Evolutionary conservation across 1,284 basidiomycete genomes (phyloP).

Genomic region (Moesziomyces parantarcticus): DNA sequence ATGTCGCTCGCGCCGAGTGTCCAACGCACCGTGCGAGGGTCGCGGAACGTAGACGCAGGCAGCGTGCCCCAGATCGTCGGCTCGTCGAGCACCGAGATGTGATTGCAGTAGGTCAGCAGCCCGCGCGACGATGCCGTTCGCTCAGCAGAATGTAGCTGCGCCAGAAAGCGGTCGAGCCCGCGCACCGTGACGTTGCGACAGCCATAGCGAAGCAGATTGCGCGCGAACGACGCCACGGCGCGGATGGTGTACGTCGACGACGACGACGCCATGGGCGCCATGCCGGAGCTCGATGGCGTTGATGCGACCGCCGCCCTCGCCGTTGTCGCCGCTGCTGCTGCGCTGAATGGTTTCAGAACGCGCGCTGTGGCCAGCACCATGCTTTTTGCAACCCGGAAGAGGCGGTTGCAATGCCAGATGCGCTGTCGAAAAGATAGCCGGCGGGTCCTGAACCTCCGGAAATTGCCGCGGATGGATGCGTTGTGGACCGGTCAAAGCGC

Average conservation of each 20-base stretch:
- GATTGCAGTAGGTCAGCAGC: conserved; percentile 63
- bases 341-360: conserved; percentile 23
- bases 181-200: conserved; percentile 54
- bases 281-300: conserved; percentile 12
- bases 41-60: conserved; percentile 35
- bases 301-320: conserved; percentile 9
- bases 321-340: conserved; percentile 9
- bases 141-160: conserved; percentile 40
- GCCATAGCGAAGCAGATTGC: conserved; percentile 46
- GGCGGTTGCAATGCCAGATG: too few species aligned
- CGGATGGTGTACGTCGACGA: conserved; percentile 41
- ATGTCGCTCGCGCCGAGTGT: conserved; percentile 90
- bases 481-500: background rate
- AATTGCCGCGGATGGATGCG: background rate
- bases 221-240: conserved; percentile 52
- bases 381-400: background rate
- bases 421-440: background rate
- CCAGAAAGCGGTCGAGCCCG: conserved; percentile 54
- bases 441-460: too few species aligned
- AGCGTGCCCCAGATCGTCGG: conserved; percentile 60
- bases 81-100: conserved; percentile 65
- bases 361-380: conserved; percentile 33
- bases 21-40: conserved; percentile 77
- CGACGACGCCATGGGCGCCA: background rate
- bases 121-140: conserved; percentile 45